Conservation (phyloP, 208 protist genomes). For the Crithidia mellificae region DNA sequence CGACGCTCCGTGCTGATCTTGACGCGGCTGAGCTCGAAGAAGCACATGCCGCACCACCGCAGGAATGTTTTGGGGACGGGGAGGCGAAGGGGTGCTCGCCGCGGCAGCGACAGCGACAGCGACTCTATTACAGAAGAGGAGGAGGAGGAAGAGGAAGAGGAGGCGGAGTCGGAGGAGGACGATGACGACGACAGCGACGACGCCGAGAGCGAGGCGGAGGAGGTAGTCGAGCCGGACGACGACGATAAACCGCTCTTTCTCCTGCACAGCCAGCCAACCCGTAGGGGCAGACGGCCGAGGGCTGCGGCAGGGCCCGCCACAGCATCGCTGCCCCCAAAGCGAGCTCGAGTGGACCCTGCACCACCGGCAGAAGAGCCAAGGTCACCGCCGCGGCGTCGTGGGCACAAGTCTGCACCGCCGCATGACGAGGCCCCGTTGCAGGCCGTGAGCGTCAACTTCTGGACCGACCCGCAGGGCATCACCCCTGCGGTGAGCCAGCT, state of each 20-base stretch:
- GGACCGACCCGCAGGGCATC: conserved; percentile 53
- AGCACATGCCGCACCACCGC: conserved; percentile 19
- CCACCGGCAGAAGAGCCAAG: neutral
- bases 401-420: conserved; percentile 2
- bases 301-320: too few relatives aligned
- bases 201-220: conserved; percentile 8
- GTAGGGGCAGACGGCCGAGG: neutral
- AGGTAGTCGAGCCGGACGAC: conserved; percentile 9
- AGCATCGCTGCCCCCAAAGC: conserved; percentile 19
- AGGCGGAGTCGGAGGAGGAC: conserved; percentile 15
- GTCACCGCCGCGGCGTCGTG: neutral
- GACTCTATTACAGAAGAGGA: conserved; percentile 20
- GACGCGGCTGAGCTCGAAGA: conserved; percentile 43
- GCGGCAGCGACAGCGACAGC: conserved; percentile 11
- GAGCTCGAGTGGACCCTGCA: neutral
- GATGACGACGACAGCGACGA: conserved; percentile 13
- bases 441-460: conserved; percentile 68
- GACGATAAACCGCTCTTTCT: conserved; percentile 12
- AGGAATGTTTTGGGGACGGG: neutral
- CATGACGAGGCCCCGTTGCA: conserved; percentile 32
- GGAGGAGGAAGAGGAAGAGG: conserved; percentile 31
- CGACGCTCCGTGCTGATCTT: conserved; percentile 36
- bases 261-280: neutral
- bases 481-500: conserved; percentile 37
- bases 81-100: neutral